Conservation (phyloP, 2,329 filamentous ascomycete species). For the Albophoma yamanashiensis region DNA sequence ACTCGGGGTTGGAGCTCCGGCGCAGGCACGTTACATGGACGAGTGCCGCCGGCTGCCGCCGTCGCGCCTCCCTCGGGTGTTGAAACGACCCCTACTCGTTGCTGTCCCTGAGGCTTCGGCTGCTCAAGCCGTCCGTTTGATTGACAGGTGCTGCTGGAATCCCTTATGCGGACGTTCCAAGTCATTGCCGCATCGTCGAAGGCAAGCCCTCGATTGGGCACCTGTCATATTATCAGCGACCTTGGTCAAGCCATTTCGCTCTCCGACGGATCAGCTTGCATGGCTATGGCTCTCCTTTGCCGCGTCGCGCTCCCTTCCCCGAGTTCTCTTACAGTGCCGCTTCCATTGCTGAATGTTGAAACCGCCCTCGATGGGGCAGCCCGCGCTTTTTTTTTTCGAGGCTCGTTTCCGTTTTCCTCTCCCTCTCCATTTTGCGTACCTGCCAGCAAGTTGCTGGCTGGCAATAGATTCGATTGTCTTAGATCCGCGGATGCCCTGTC, state of each 20-base stretch:
- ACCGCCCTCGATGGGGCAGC: not conserved
- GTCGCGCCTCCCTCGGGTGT: not conserved
- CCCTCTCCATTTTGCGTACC: not conserved
- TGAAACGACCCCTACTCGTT: not conserved
- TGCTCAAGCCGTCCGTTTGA: not conserved
- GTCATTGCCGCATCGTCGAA: not conserved
- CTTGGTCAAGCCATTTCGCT: not conserved
- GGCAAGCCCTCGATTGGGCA: not conserved
- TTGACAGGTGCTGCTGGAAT: not conserved
- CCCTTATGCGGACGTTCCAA: not conserved
- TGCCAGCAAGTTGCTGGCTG: constrained; percentile 1
- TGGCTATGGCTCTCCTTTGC: not conserved
- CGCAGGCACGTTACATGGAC: not conserved
- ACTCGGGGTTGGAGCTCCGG: not conserved
- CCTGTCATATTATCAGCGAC: not conserved
- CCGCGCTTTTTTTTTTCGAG: not conserved
- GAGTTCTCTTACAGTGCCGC: not conserved
- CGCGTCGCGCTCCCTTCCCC: not conserved
- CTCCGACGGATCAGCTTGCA: not conserved
- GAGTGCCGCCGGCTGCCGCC: not conserved
- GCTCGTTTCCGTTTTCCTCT: not conserved
- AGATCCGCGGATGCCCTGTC: constrained; percentile 3
- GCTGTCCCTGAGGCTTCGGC: not conserved
- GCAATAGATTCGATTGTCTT: constrained; percentile 4
- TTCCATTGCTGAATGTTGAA: not conserved